Evolutionary conservation across 2,329 filamentous ascomycete genomes (phyloP), one percentile per base, ranked within the genome.

Genomic region (Apiospora sp.): DNA sequence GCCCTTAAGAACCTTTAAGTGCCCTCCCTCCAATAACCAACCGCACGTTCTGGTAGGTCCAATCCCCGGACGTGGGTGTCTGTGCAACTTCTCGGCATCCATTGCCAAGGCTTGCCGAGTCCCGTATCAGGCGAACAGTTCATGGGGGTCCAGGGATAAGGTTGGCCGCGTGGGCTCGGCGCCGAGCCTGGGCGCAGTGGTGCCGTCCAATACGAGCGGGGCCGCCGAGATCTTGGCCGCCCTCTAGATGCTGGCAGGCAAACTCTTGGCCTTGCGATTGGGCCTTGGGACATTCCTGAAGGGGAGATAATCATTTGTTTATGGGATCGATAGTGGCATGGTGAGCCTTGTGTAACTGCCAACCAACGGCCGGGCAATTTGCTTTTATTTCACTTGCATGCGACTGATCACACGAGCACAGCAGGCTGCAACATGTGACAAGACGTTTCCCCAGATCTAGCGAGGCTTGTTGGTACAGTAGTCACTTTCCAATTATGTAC

Each of bases 71-170:
- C 27, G 19, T 44, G 27, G 48, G 22, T 69, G 44, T 10, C 7
- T 37, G 44, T 69, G 4, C 27, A 69, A 69, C 49, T n/a, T 69
- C 67, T 69, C 67, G 67, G 67, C 44, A 49, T 49, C 67, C 44
- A 49, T 46, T 34, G 67, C 67, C 67, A 27, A 69, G 67, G 16
- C 67, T 13, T 49, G 43, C 58, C 58, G 58, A 64, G 58, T 41
- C 58, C 58, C 58, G 58, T 64, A 41, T 64, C 22, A 37, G 19
- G 14, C 6, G 12, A 16, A 19, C 37, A 41, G 27, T n/a, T 69
- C 37, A 41, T 41, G 37, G 37, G 37, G 37, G 37, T 34, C 27
- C 10, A 34, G 44, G 34, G 24, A 49, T 19, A 49, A 49, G 48
- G 44, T 46, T 46, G 67, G 48, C 16, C 44, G 67, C 27, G 10